phyloP scores from a whole-genome alignment of 208 protist genomes.

The Trypanosoma cruzi region DNA sequence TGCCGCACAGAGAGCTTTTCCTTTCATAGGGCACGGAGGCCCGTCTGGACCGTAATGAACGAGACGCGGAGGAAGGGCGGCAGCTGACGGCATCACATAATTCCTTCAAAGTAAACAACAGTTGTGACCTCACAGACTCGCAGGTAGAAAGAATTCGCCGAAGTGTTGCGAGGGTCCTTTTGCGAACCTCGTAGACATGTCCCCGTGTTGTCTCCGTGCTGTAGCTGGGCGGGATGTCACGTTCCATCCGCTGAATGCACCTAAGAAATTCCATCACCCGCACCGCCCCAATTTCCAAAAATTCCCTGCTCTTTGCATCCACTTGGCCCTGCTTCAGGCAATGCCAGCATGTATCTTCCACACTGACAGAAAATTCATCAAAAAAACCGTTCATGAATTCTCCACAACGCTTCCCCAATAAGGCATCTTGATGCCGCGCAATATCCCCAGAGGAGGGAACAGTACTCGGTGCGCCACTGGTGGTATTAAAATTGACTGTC shows the following conservation, averaged over 20 bases:
- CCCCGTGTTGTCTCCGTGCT: slow-evolving; percentile 41
- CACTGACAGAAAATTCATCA: slow-evolving; percentile 41
- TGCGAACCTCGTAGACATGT: slow-evolving; percentile 38
- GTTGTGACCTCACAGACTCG: slow-evolving; percentile 40
- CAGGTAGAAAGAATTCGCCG: slow-evolving; percentile 60
- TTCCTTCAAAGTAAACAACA: not conserved
- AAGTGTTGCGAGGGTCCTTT: slow-evolving; percentile 49
- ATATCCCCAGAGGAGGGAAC: not conserved
- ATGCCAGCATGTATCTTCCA: slow-evolving; percentile 36
- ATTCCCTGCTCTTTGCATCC: slow-evolving; percentile 44
- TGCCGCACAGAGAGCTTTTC: not conserved
- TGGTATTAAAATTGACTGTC: not conserved
- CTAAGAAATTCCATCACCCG: slow-evolving; percentile 49
- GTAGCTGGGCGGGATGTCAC: slow-evolving; percentile 45
- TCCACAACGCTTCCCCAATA: slow-evolving; percentile 37
- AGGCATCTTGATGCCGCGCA: slow-evolving; percentile 28
- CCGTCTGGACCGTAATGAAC: not conserved
- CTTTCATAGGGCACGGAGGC: not conserved
- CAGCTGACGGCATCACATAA: not conserved
- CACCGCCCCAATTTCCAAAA: slow-evolving; percentile 46
- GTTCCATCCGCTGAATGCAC: slow-evolving; percentile 39
- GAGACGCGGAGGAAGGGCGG: not conserved
- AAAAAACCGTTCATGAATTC: slow-evolving; percentile 50
- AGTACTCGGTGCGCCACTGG: not conserved
- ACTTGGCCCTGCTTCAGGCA: slow-evolving; percentile 51